Evolutionary conservation across 164 flowering plant genomes (phyloP), one percentile per base, ranked within the genome.

Genomic region (Macadamia integrifolia): DNA sequence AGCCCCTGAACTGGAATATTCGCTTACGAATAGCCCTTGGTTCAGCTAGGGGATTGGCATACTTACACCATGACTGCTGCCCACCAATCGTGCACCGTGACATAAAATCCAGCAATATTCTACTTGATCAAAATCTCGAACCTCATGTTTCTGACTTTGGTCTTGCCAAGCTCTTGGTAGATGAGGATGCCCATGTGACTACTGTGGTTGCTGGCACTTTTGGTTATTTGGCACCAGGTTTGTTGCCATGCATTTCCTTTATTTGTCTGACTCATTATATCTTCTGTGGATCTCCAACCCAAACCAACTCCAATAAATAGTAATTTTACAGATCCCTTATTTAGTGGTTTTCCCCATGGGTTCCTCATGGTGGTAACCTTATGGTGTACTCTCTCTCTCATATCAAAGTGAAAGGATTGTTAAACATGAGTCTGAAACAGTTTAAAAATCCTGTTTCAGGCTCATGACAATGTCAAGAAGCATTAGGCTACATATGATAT

Each of bases 201-300:
- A 94, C 97, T 18, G 97, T 92, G 11, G 97, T 94, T 70, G 97
- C 98, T 49, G 98, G 98, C 66, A 91, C 98, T 60, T 94, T 94
- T 74, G 98, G 98, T 69, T 94, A 94, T 80, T 68, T 94, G 61
- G 97, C 96, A 61, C 98, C 98, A 79, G 97, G 96, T 91, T 4
- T 72, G 44, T 43, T 42, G 30, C 60, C 8, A 9, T 64, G 40
- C 61, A 30, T 49, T 18, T 70, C 3, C 14, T 49, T 4, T 40
- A 9, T 48, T 9, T 44, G 49, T 46, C 13, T 60, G 49, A 42
- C 9, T 48, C 11, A 1, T 60, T 30, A 13, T 15, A 11, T 32
- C 29, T 49, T 48, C 8, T 12, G 49, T 35, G 30, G 13, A 17
- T 23, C n/a, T 15, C 15, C 66, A 48, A 35, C 40, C 40, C 1